Evolutionary conservation across 2,329 filamentous ascomycete species (phyloP), one percentile per base, ranked within the genome.

Genomic region (Pseudogymnoascus sp.): DNA sequence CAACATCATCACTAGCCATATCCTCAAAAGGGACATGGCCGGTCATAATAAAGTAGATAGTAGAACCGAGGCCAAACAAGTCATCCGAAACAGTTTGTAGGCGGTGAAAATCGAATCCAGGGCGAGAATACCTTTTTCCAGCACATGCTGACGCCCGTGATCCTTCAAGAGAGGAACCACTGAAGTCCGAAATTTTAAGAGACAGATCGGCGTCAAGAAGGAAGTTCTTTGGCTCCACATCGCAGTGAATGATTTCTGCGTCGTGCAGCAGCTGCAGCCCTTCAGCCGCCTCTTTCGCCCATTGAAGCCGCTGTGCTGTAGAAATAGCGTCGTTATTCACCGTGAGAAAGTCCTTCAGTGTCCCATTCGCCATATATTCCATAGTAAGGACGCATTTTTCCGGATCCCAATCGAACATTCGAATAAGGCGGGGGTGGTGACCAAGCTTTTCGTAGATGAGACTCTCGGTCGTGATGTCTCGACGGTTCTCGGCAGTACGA

Each of bases 221-320:
- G 59, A 76, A 72, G 63, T 77, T 75, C 57, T 69, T 71, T 2
- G 74, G 73, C 63, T 72, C 70, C 30, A 76, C 66, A 63, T 77
- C 73, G 65, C 70, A 74, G 63, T 77, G 75, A 63, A 76, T 70
- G 12, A 76, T 69, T n/a, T 67, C 64, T 62, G 69, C 68, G 9
- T 64, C 67, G 68, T 77, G 75, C 30, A 77, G 61, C 43, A 72
- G 66, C 47, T 64, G 64, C 28, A 76, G 61, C 8, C 69, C 73
- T 65, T 74, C 68, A 32, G 72, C 66, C 50, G 70, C 69, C 63
- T 75, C 69, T 7, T 66, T 66, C 43, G 67, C 67, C 74, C 73
- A 75, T 39, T 63, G 64, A 28, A 62, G 61, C 58, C 70, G 67
- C 18, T 63, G 64, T 59, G 66, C 59, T 20, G 37, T 54, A 35